Evolutionary conservation across 1,284 basidiomycete species (phyloP), one percentile per base, ranked within the genome.

Genomic region (Retiboletus flavoniger): DNA sequence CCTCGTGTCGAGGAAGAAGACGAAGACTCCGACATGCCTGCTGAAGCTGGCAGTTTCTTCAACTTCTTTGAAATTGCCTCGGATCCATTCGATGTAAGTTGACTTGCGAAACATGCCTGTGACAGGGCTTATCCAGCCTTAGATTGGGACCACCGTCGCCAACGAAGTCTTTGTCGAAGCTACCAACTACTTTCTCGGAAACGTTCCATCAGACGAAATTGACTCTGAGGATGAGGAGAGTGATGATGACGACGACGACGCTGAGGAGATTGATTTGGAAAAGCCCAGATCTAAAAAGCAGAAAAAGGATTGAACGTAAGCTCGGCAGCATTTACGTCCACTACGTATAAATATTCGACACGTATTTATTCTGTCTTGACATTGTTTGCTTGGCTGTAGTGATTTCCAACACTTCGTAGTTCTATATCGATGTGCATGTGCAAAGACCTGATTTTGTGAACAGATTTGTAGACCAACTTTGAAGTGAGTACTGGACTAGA

Each of bases 31-130:
- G 82, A 85, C 44, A 63, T 79, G 47, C 73, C 78, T 47, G 75
- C 77, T 29, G 91, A 93, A 53, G 74, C 80, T 45, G 92, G 93
- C 53, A 91, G 85, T 65, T 93, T 95, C 77, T 95, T 95, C 81
- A 91, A 92, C 74, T 87, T 86, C 64, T 93, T 95, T 62, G 91
- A 90, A 70, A 69, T 79, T 52, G 76, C 77, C 16, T 67, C 75
- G 29, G 89, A 91, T 64, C 78, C 80, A 10, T 80, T 76, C 57
- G 87, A 90, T 60, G 89, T 90, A 63, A 72, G 85, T 78, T 48
- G 45, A n/a, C 17, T 28, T 38, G 2, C 28, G 40, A 34, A 31
- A 21, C 16, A 36, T 35, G 26, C 13, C 3, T 45, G 40, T 41
- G 21, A 28, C 31, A 36, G 39, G 29, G 17, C 29, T 70, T 29